These are phyloP conservation scores for Geum urbanum DNA, from an alignment of 306 rosid genomes.

Conservation along the genomic window DNA sequence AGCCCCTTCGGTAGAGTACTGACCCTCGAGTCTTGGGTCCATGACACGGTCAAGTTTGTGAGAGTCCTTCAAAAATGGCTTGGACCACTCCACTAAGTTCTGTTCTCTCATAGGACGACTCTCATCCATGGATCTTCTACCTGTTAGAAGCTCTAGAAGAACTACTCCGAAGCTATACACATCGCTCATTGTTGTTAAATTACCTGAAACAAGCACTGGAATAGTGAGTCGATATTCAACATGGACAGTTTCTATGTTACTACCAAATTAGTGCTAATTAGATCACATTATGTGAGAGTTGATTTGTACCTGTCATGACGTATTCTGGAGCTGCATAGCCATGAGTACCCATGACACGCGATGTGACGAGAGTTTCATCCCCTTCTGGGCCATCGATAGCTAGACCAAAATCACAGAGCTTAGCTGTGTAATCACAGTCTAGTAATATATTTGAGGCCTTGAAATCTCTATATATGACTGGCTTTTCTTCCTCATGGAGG, in stretches of 20 bases:
- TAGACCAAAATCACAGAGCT: constrained; percentile 88
- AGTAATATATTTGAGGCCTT: constrained; percentile 83
- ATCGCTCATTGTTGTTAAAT: constrained; percentile 76
- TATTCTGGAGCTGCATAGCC: constrained; percentile 98
- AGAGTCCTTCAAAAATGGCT: constrained; percentile 59
- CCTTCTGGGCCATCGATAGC: constrained; percentile 79
- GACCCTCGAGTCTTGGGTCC: constrained; percentile 76
- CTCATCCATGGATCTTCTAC: constrained; percentile 64
- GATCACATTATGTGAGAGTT: neutral
- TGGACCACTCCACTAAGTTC: constrained; percentile 85
- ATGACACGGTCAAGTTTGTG: constrained; percentile 62
- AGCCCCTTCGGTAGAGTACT: constrained; percentile 67
- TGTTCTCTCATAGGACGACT: constrained; percentile 58
- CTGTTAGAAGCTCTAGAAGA: constrained; percentile 75
- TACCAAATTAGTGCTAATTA: neutral
- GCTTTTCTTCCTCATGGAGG: constrained; percentile 81
- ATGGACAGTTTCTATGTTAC: neutral
- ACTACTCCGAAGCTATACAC: constrained; percentile 86
- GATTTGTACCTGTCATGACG: constrained; percentile 59
- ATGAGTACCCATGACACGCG: constrained; percentile 76
- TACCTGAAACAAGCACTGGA: constrained; percentile 40
- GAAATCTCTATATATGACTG: constrained; percentile 79
- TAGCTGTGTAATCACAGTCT: constrained; percentile 65
- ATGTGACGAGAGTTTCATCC: constrained; percentile 58
- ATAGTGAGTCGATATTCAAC: neutral